Evolutionary conservation across 805 yeast species (phyloP), one percentile per base, ranked within the genome.

Genomic region (Huiozyma sinensis): DNA sequence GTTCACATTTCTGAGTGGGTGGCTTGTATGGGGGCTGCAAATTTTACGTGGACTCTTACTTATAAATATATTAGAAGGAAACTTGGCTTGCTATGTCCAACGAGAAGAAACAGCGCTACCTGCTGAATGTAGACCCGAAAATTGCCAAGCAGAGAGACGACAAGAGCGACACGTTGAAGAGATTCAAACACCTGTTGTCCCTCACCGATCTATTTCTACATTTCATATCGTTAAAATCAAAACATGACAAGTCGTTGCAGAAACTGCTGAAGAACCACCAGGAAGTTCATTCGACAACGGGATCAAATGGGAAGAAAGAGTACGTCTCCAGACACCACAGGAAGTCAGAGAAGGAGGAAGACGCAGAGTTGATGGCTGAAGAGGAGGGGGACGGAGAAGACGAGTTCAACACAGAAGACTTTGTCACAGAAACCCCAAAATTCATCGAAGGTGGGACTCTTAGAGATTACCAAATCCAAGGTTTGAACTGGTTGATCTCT

Each of bases 261-360:
- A 76, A 75, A 50, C 51, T 81, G 33, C 66, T 83, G 44, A 71
- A 75, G 50, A 73, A 72, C 40, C 67, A 78, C 28, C 88, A 82
- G 52, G 10, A 12, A 3, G 64, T 65, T 28, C 70, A 76, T 47
- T 60, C 64, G 29, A 39, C 11, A 33, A 13, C 28, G 13, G 7
- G n/a, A 33, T 67, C 68, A 40, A 60, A 65, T 34, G 64, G 63
- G 41, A 36, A 42, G 17, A 12, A 45, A n/a, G 55, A 44, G 47
- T 57, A 48, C 47, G 50, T 47, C 9, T 53, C 60, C 10, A 56
- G 64, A 42, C 79, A 92, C 40, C 78, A 84, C 44, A 74, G 97
- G 50, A 92, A 89, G 57, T 79, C 95, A 0, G 97, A 92, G 64
- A 83, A 86, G 63, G 97, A 90, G 62, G 98, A 90, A 64, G 97